A percentile compares a stretch with the other conserved stretches of the same genome.
These are phyloP conservation scores for Triticum monococcum DNA, from an alignment of 176 grass and related monocot genomes.

Conservation along the genomic window DNA sequence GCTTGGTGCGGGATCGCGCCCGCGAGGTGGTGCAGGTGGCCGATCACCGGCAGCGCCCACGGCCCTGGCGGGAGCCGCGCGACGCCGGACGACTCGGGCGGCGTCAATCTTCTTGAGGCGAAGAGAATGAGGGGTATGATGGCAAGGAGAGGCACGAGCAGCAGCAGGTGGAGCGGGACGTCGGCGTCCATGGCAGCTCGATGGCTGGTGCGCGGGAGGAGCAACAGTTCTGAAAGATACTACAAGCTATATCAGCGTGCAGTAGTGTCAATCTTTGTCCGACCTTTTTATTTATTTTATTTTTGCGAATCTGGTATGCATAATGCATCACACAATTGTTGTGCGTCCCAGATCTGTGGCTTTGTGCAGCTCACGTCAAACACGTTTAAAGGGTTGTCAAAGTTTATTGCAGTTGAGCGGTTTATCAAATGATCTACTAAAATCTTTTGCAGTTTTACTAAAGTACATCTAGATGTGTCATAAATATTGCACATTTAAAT, in stretches of 20 bases:
- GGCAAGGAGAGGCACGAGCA: neutral
- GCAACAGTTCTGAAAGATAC: neutral
- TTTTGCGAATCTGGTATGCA: no score
- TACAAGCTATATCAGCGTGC: neutral
- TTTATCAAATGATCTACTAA: no score
- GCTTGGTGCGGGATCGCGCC: constrained; percentile 43
- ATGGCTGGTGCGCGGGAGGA: neutral
- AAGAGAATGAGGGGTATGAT: neutral
- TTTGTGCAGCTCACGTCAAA: neutral
- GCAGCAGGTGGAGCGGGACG: neutral
- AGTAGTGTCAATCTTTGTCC: no score
- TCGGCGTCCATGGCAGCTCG: constrained; percentile 4
- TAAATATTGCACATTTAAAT: no score
- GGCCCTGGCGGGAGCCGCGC: constrained; percentile 30
- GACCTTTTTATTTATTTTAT: no score
- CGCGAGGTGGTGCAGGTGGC: constrained; percentile 60
- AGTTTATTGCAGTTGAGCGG: no score
- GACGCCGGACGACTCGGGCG: no score
- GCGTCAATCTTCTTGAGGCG: neutral
- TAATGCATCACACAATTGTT: no score
- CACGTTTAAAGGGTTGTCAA: no score
- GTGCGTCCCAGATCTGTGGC: neutral
- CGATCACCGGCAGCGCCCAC: constrained; percentile 44
- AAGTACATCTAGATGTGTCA: no score
- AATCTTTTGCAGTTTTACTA: no score